Conservation (phyloP, 1,284 basidiomycete species). For the Marasmius tenuissimus region DNA sequence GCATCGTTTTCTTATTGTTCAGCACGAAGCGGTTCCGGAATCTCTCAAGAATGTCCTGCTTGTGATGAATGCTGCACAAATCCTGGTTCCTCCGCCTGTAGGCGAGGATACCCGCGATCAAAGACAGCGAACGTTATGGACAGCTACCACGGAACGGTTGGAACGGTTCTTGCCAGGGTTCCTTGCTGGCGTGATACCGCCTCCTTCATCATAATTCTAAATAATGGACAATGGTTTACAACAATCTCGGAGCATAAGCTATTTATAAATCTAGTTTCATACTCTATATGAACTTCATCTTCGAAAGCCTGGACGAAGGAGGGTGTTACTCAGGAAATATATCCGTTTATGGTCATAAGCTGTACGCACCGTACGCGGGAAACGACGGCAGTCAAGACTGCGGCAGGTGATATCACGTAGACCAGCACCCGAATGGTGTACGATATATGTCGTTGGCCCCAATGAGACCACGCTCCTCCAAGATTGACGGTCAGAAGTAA, state of each 20-base stretch:
- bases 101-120: constrained; percentile 55
- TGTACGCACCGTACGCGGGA: constrained; percentile 44
- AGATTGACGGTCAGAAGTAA: constrained; percentile 59
- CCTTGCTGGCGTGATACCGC: constrained; percentile 68
- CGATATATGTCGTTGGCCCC: constrained; percentile 41
- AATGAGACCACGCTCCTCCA: constrained; percentile 65
- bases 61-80: constrained; percentile 89
- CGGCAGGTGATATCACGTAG: constrained; percentile 53
- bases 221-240: neutral
- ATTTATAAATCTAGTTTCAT: neutral
- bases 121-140: constrained; percentile 80
- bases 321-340: constrained; percentile 6
- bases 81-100: constrained; percentile 65
- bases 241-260: neutral
- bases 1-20: constrained; percentile 15
- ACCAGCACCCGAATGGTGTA: constrained; percentile 45
- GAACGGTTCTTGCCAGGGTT: constrained; percentile 91
- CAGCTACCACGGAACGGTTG: constrained; percentile 79
- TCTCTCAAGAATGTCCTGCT: constrained; percentile 96
- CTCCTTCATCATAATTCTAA: constrained; percentile 12
- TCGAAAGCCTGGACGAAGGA: constrained; percentile 37
- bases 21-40: constrained; percentile 95
- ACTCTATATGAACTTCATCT: constrained; percentile 47
- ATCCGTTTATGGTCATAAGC: neutral
- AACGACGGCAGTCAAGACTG: constrained; percentile 39